phyloP scores from a whole-genome alignment of 1,139 yeast genomes.

The Hyphopichia fennica region DNA sequence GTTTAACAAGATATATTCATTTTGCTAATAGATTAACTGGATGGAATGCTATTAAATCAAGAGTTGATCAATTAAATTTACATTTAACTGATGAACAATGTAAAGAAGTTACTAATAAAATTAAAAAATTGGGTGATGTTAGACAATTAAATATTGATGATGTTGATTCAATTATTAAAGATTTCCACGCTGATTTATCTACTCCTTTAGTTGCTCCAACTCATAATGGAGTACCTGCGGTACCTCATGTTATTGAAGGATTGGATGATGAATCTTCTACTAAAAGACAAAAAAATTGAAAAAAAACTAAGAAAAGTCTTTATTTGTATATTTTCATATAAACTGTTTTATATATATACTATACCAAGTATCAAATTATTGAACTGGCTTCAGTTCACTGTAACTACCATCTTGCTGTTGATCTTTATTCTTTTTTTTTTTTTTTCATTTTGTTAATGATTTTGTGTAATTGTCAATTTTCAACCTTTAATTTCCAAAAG shows the following conservation, averaged over 20 bases:
- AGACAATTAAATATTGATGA: constrained; percentile 94
- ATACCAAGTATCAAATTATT: too few relatives aligned
- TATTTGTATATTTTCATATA: background rate
- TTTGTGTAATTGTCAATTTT: background rate
- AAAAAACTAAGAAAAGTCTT: background rate
- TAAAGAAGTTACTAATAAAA: constrained; percentile 92
- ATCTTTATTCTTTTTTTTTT: too few relatives aligned
- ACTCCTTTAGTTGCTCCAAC: constrained; percentile 27
- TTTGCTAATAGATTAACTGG: constrained; percentile 98
- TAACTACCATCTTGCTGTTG: too few relatives aligned
- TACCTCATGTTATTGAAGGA: constrained; percentile 18
- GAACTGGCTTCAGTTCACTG: too few relatives aligned
- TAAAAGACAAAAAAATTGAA: constrained; percentile 11
- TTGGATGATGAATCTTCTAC: constrained; percentile 16
- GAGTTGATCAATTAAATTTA: constrained; percentile 96
- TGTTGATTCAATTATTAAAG: constrained; percentile 95
- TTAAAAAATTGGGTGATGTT: constrained; percentile 92
- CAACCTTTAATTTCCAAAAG: background rate
- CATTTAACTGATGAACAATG: constrained; percentile 87
- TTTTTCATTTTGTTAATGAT: too few relatives aligned
- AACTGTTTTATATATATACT: background rate
- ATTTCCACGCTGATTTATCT: constrained; percentile 71
- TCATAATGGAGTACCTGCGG: constrained; percentile 8
- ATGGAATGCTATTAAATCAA: constrained; percentile 97
- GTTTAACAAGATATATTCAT: constrained; percentile 92